These are phyloP conservation scores for Fusarium circinatum DNA, from an alignment of 2,329 filamentous ascomycete genomes.

Conservation along the genomic window DNA sequence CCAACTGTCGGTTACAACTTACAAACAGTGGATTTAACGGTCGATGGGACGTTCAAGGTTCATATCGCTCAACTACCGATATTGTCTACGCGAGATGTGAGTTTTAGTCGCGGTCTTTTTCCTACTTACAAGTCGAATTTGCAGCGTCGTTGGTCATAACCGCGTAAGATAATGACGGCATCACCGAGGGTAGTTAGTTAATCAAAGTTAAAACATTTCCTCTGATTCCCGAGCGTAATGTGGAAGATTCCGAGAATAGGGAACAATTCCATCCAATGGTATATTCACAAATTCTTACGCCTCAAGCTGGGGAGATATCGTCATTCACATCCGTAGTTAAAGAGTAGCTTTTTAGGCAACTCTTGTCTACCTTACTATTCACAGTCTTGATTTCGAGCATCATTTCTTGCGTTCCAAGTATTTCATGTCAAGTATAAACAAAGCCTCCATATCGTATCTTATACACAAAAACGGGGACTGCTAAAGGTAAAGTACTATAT, in stretches of 20 bases:
- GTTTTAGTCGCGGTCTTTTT: neutral
- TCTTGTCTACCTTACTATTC: neutral
- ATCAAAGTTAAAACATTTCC: neutral
- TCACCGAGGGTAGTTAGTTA: neutral
- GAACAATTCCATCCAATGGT: neutral
- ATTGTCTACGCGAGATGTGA: neutral
- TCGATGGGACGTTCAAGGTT: neutral
- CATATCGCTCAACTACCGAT: neutral
- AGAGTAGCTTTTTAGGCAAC: neutral
- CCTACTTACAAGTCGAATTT: neutral
- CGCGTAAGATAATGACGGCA: neutral
- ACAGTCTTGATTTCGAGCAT: neutral
- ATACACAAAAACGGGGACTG: neutral
- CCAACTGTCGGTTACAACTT: neutral
- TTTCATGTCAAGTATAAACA: neutral
- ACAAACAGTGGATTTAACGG: neutral
- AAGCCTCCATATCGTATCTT: neutral
- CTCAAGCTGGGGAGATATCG: neutral
- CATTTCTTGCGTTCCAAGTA: neutral
- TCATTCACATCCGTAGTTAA: neutral
- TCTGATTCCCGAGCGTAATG: neutral
- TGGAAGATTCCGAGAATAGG: neutral
- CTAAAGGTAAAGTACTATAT: conserved; percentile 12
- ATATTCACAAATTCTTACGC: neutral
- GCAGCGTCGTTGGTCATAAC: neutral